Base-by-base conservation (phyloP, 805 yeast genomes). In the Nakazawaea populi region DNA sequence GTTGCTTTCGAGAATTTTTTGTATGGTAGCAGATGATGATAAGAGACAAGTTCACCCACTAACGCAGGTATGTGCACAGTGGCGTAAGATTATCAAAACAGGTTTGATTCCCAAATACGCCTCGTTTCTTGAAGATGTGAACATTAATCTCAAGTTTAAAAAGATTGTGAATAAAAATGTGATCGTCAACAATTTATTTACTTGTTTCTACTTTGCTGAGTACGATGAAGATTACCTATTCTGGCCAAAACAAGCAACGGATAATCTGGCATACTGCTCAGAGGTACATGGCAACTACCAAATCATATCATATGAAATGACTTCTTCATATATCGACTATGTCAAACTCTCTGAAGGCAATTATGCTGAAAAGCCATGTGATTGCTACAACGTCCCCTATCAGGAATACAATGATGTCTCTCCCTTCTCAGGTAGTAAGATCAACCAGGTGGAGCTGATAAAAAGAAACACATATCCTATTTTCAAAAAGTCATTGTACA, bases 191-290 rank as follows among this genome's bases (percentile, higher is more conserved):
- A 47, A 44, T 14, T 28, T 44, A 18, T 51, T 51, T 47, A 51
- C 54, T 8, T 51, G 51, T 39, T 51, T 51, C 32, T 24, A 47
- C 34, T 35, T 51, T 6, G 51, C 46, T 14, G 51, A 51, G 9
- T 51, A 51, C 28, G 50, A 46, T 28, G 28, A 51, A 35, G 54
- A 51, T 37, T 47, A 40, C 38, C 28, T 51, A 9, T 51, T 51
- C 36, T 47, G 54, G 51, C 51, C 50, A 10, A 47, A 44, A n/a
- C 45, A 27, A n/a, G 18, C 47, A 4, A 18, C 44, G 9, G 41
- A 47, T 35, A 50, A 50, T 30, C 45, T 45, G 47, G 35, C 31
- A 9, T 50, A 50, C 18, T 50, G 51, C 30, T 47, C 51, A 28
- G 51, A 44, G 32, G 32, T 47, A 6, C 37, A 24, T 8, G 48